Evolutionary conservation across 192 early-diverging fungal species (phyloP).

Genomic region (Funneliformis mosseae): DNA sequence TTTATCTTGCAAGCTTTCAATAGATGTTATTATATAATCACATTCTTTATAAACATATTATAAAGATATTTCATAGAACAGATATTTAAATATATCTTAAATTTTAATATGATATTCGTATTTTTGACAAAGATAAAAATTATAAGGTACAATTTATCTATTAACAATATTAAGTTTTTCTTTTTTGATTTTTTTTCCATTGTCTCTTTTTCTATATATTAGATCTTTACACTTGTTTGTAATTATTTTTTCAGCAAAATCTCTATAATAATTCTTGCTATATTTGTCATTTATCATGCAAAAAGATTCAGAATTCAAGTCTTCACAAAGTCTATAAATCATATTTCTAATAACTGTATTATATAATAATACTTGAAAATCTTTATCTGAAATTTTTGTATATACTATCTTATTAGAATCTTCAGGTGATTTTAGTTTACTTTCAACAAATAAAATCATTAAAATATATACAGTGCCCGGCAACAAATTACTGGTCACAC

Average conservation of each 20-base stretch:
- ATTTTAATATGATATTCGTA: constrained; percentile 46
- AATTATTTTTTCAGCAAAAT: constrained; percentile 14
- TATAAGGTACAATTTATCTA: constrained; percentile 42
- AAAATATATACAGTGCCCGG: constrained; percentile 45
- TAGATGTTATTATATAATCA: constrained; percentile 19
- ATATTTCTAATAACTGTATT: constrained; percentile 30
- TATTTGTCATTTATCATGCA: constrained; percentile 38
- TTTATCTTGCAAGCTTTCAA: constrained; percentile 6
- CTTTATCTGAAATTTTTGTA: constrained; percentile 38
- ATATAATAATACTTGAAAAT: background rate
- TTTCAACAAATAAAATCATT: constrained; percentile 24
- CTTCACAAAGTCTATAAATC: constrained; percentile 43
- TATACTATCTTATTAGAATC: constrained; percentile 34
- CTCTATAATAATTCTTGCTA: constrained; percentile 34
- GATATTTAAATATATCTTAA: constrained; percentile 39
- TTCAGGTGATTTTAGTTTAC: constrained; percentile 28
- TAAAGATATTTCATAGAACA: constrained; percentile 41
- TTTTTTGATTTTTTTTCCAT: background rate
- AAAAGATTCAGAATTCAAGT: constrained; percentile 15
- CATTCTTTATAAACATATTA: constrained; percentile 36
- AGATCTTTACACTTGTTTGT: constrained; percentile 34
- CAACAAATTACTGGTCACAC: no score
- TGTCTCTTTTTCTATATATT: constrained; percentile 31
- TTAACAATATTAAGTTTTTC: constrained; percentile 34
- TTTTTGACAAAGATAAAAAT: constrained; percentile 38